Evolutionary conservation across 2,329 filamentous ascomycete genomes (phyloP).

Genomic region (Hawksworthiomyces lignivorus): DNA sequence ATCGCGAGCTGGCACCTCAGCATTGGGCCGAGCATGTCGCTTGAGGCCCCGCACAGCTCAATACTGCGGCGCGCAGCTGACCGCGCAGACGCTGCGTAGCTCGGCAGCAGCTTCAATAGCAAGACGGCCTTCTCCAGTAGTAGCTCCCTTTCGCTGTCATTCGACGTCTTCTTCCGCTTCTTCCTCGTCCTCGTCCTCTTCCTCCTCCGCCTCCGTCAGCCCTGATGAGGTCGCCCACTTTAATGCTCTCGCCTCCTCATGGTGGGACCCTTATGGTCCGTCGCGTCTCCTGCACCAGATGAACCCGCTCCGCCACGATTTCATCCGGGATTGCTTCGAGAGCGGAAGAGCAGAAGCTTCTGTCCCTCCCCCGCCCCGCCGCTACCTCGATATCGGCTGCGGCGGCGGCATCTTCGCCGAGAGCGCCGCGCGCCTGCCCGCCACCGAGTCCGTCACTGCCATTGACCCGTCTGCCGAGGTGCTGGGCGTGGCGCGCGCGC

Average conservation of each 20-base stretch:
- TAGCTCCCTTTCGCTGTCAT: neutral
- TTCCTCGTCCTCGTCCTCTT: slow-evolving; percentile 1
- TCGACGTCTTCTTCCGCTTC: slow-evolving; percentile 9
- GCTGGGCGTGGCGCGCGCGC: slow-evolving; percentile 64
- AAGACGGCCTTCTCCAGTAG: neutral
- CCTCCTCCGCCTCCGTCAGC: slow-evolving; percentile 63
- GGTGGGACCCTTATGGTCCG: slow-evolving; percentile 95
- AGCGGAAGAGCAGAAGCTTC: slow-evolving; percentile 28
- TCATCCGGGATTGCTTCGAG: slow-evolving; percentile 65
- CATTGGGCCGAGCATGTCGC: too few species aligned
- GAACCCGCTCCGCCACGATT: slow-evolving; percentile 94
- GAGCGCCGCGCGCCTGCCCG: slow-evolving; percentile 62
- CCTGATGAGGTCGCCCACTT: slow-evolving; percentile 89
- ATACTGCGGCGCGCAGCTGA: too few species aligned
- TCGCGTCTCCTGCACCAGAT: slow-evolving; percentile 92
- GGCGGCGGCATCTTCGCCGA: slow-evolving; percentile 96
- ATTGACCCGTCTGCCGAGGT: slow-evolving; percentile 73
- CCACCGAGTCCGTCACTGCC: slow-evolving; percentile 58
- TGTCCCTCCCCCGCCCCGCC: slow-evolving; percentile 30
- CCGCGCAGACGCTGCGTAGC: too few species aligned
- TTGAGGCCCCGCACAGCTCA: too few species aligned
- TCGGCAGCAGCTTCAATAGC: neutral
- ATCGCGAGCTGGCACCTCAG: too few species aligned
- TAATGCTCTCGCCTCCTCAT: slow-evolving; percentile 82
- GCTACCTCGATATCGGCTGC: slow-evolving; percentile 87